Conservation (phyloP, 73 alveolate species). For the Paramecium sonneborni region DNA sequence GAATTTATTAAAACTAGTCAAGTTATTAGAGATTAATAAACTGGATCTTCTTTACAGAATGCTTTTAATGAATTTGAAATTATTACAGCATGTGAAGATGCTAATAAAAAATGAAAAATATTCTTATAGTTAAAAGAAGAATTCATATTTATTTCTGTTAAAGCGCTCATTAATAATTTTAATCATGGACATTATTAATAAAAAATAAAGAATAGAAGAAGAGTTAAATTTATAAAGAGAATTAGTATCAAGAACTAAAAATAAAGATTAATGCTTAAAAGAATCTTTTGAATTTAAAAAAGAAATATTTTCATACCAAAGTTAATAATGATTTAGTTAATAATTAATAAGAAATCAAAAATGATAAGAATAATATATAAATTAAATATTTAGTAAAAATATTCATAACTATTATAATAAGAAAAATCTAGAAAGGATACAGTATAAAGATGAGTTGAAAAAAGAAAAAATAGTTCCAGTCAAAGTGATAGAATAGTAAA, state of each 20-base stretch:
- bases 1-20: conserved; percentile 96
- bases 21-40: conserved; percentile 98
- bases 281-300: conserved; percentile 30
- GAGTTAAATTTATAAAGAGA: conserved; percentile 42
- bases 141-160: conserved; percentile 95
- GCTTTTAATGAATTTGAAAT: conserved; percentile 99
- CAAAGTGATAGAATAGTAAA: too few relatives aligned
- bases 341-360: background rate
- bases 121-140: conserved; percentile 90
- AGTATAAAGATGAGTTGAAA: too few relatives aligned
- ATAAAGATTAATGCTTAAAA: background rate
- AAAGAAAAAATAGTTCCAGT: too few relatives aligned
- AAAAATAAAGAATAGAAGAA: conserved; percentile 66
- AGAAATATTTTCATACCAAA: background rate
- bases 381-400: background rate
- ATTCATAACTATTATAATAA: background rate
- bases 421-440: too few relatives aligned
- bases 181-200: conserved; percentile 73
- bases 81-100: conserved; percentile 94
- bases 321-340: background rate
- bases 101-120: conserved; percentile 93
- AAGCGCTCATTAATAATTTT: conserved; percentile 84
- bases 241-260: background rate
- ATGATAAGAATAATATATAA: too few relatives aligned
- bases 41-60: conserved; percentile 98